Evolutionary conservation across 75 land plant genomes (phyloP), one percentile per base, ranked within the genome.

Genomic region (Pinus albicaulis): DNA sequence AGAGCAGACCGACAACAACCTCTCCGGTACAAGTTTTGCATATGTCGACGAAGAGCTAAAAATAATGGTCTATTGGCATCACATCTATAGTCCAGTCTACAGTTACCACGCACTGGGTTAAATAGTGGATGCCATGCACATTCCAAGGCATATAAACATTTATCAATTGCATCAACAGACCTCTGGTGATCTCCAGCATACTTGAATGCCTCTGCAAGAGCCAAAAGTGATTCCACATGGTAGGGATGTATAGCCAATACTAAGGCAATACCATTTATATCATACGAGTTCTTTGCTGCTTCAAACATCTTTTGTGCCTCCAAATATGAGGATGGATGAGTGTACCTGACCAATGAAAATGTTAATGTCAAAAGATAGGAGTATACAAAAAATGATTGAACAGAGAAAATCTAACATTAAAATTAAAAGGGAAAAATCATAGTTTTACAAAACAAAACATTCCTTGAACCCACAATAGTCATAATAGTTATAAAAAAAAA

Each of bases 101-200:
- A 98, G 56, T 80, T 88, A 20, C 92, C 95, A 53, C 80, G 87
- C 25, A 86, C 71, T 8, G 93, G 94, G 36, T 86, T 91, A 72
- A 98, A 98, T 79, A 82, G 75, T 1, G 96, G 92, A 77, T 89
- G 89, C 99, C 99, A 98, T 38, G 99, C 99, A 86, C 96, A 98
- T 76, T 98, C 99, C 74, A 98, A 71, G 4, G 94, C 98, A 85
- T 89, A 98, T 20, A 98, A 80, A 77, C 89, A 85, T 72, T 90
- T 90, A 63, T 87, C 95, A 76, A 89, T 76, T 60, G 85, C 76
- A 59, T 92, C 94, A 28, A 92, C 90, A 12, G 96, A 82, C 59
- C 83, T 82, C 59, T 95, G 92, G 63, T 88, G 83, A 63, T 98
- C 99, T 78, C 99, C 98, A 62, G 85, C 76, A 71, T 90, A 92